Evolutionary conservation across 2,329 filamentous ascomycete species (phyloP).

Genomic region (Fusarium xylarioides): DNA sequence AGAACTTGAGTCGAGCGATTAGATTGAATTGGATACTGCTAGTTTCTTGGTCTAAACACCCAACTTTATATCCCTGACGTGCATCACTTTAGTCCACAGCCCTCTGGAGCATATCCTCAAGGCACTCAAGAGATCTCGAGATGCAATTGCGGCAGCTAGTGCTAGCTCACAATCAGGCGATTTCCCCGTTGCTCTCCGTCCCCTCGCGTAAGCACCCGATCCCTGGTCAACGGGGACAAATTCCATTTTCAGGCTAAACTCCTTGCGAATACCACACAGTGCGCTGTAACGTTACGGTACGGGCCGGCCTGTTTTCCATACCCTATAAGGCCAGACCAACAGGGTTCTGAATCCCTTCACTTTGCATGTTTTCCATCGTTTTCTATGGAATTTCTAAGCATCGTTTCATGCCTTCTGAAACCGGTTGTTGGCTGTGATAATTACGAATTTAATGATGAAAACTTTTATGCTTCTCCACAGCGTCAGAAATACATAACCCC

Average conservation of each 20-base stretch:
- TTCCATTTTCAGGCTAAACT: background rate
- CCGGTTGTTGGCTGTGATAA: fast-evolving
- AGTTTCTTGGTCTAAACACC: background rate
- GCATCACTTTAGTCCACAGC: background rate
- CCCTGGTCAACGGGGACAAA: background rate
- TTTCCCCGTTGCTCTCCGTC: background rate
- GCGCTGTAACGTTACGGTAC: background rate
- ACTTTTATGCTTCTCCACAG: background rate
- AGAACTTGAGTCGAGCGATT: fast-evolving
- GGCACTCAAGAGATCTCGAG: background rate
- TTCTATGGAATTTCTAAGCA: background rate
- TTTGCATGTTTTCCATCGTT: background rate
- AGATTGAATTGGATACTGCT: no score
- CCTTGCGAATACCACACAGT: background rate
- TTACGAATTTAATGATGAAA: background rate
- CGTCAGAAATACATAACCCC: background rate
- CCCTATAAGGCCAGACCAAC: background rate
- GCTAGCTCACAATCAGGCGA: background rate
- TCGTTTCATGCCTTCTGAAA: background rate
- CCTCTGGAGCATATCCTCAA: background rate
- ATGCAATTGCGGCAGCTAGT: background rate
- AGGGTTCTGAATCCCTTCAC: background rate
- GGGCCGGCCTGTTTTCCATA: background rate
- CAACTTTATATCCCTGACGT: background rate
- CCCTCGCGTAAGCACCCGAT: background rate